Conservation (phyloP, 257 asterid species). For the Cruciata laevipes region DNA sequence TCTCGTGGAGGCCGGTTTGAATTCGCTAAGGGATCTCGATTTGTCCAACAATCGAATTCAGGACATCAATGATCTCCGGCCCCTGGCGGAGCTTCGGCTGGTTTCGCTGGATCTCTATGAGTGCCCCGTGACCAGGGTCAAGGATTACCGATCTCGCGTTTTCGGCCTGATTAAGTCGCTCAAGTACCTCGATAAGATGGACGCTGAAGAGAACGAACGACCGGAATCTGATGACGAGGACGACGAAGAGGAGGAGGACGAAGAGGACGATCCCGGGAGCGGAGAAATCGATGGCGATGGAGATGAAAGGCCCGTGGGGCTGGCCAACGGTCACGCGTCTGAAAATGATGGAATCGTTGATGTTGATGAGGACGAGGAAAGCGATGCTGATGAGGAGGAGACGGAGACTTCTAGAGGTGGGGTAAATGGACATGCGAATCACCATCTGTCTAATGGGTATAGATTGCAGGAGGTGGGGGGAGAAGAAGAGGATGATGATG, state of each 20-base stretch:
- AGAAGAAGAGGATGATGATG: constrained; percentile 48
- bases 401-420: constrained; percentile 55
- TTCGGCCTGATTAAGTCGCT: constrained; percentile 76
- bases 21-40: constrained; percentile 79
- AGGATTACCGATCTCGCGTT: constrained; percentile 81
- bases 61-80: constrained; percentile 65
- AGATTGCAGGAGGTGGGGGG: constrained; percentile 43
- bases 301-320: constrained; percentile 41
- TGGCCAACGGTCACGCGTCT: constrained; percentile 43
- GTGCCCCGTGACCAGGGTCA: constrained; percentile 83
- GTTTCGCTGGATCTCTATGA: constrained; percentile 94
- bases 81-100: constrained; percentile 69
- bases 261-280: constrained; percentile 76
- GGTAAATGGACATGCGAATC: constrained; percentile 32
- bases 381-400: constrained; percentile 88
- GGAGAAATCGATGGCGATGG: constrained; percentile 91
- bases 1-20: constrained; percentile 66
- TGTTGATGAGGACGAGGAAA: constrained; percentile 85
- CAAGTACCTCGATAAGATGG: constrained; percentile 92
- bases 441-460: constrained; percentile 53
- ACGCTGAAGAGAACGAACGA: constrained; percentile 84
- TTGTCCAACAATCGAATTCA: constrained; percentile 86
- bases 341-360: constrained; percentile 75
- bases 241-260: constrained; percentile 60
- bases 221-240: constrained; percentile 94